Percentiles rank a stretch among this genome's conserved stretches.
These are phyloP conservation scores for Anthracocystis setariae DNA, from an alignment of 1,284 basidiomycete genomes.

Conservation along the genomic window DNA sequence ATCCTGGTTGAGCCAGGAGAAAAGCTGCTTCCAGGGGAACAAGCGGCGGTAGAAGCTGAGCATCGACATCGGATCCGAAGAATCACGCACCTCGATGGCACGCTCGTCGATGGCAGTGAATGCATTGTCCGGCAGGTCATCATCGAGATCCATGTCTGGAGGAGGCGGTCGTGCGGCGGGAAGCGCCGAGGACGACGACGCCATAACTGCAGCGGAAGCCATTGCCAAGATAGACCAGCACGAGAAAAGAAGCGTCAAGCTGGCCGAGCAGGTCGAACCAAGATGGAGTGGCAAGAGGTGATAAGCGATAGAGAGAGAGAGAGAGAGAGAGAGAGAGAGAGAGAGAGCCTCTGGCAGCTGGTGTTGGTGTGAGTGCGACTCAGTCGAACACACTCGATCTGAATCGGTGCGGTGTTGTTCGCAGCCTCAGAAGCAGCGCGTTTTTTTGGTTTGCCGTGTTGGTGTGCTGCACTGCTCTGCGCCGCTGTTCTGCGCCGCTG, in stretches of 20 bases:
- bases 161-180: slow-evolving; percentile 53
- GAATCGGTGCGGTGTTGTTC: background rate
- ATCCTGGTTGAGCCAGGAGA: slow-evolving; percentile 93
- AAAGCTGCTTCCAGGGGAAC: slow-evolving; percentile 94
- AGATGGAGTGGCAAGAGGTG: too few relatives aligned
- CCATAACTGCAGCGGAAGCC: slow-evolving; percentile 48
- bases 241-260: too few relatives aligned
- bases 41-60: slow-evolving; percentile 88
- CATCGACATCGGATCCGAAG: slow-evolving; percentile 77
- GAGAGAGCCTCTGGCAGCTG: background rate
- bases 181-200: slow-evolving; percentile 32
- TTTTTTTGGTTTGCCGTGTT: background rate
- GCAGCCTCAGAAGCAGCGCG: background rate
- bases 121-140: slow-evolving; percentile 50
- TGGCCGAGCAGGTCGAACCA: too few relatives aligned
- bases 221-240: slow-evolving; percentile 29
- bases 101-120: slow-evolving; percentile 55
- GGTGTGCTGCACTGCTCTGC: too few relatives aligned
- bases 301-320: too few relatives aligned
- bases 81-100: slow-evolving; percentile 67
- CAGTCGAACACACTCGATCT: too few relatives aligned
- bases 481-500: background rate
- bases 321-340: background rate
- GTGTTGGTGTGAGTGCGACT: too few relatives aligned
- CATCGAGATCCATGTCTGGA: slow-evolving; percentile 54